phyloP scores from a whole-genome alignment of 2,329 filamentous ascomycete species.

The Xylariaceae sp. region DNA sequence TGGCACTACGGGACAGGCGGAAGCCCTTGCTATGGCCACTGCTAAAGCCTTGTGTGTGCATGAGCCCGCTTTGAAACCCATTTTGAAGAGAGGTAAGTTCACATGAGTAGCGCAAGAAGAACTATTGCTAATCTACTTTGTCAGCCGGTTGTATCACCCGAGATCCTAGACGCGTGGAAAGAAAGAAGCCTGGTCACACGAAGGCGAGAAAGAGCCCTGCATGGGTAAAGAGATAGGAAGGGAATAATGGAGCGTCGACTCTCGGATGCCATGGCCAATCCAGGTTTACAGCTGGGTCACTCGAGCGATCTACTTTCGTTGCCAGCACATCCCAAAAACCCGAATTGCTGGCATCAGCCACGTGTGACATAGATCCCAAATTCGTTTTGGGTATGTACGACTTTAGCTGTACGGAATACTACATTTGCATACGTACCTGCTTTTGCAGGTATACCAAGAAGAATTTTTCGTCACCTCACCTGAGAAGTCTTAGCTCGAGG shows the following conservation, averaged over 20 bases:
- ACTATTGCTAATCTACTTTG: constrained; percentile 40
- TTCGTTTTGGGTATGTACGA: no score
- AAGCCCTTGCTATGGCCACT: constrained; percentile 86
- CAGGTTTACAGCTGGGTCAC: no score
- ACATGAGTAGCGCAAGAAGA: constrained; percentile 5
- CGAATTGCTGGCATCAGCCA: no score
- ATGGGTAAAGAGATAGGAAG: constrained; percentile 79
- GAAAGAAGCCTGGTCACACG: constrained; percentile 93
- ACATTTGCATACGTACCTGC: no score
- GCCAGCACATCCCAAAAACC: no score
- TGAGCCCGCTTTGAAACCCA: constrained; percentile 86
- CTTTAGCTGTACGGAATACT: no score
- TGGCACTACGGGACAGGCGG: constrained; percentile 90
- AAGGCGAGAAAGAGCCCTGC: constrained; percentile 98
- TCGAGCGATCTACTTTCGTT: no score
- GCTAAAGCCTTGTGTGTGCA: constrained; percentile 85
- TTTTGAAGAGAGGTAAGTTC: constrained; percentile 77
- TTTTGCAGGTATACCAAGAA: no score
- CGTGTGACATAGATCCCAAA: no score
- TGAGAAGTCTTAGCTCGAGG: no score
- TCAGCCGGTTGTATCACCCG: constrained; percentile 88
- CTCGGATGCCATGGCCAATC: no score
- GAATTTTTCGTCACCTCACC: no score
- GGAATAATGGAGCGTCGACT: not conserved
- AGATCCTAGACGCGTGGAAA: constrained; percentile 88